Conservation (phyloP, 2,329 filamentous ascomycete genomes). For the Botryotinia calthae region DNA sequence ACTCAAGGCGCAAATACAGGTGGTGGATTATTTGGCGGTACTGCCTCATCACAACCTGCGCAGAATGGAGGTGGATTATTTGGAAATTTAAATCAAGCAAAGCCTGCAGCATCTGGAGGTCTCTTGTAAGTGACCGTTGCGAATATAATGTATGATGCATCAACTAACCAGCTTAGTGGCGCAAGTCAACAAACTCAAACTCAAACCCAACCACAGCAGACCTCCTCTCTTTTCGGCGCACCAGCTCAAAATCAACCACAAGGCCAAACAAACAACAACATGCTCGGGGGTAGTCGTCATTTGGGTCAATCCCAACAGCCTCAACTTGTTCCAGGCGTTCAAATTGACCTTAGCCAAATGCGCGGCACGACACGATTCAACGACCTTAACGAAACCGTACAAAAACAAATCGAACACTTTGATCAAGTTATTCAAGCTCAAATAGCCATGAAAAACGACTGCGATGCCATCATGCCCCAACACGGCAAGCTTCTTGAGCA, state of each 20-base stretch:
- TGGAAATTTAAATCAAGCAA: slow-evolving; percentile 35
- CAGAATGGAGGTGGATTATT: slow-evolving; percentile 34
- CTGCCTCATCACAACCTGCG: slow-evolving; percentile 32
- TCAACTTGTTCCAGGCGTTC: slow-evolving; percentile 65
- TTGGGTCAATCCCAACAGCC: slow-evolving; percentile 52
- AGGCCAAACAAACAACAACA: slow-evolving; percentile 21
- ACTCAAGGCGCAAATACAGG: slow-evolving; percentile 25
- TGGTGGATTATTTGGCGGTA: slow-evolving; percentile 38
- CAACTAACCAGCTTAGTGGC: slow-evolving; percentile 15
- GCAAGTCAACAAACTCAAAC: slow-evolving; percentile 32
- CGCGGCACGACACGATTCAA: slow-evolving; percentile 88
- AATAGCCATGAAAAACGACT: slow-evolving; percentile 73
- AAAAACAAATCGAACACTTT: slow-evolving; percentile 72
- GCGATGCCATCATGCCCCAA: slow-evolving; percentile 64
- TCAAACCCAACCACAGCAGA: slow-evolving; percentile 32
- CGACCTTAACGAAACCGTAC: slow-evolving; percentile 79
- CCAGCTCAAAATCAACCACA: slow-evolving; percentile 26
- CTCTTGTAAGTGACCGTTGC: slow-evolving; percentile 35
- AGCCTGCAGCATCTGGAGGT: slow-evolving; percentile 30
- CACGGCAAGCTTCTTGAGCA: slow-evolving; percentile 63
- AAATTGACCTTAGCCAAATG: slow-evolving; percentile 75
- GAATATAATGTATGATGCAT: background rate
- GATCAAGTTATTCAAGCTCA: slow-evolving; percentile 79
- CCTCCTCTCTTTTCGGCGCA: slow-evolving; percentile 26
- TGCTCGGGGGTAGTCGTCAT: slow-evolving; percentile 17